phyloP scores from a whole-genome alignment of 2,329 filamentous ascomycete species.

The Phoma sp. region DNA sequence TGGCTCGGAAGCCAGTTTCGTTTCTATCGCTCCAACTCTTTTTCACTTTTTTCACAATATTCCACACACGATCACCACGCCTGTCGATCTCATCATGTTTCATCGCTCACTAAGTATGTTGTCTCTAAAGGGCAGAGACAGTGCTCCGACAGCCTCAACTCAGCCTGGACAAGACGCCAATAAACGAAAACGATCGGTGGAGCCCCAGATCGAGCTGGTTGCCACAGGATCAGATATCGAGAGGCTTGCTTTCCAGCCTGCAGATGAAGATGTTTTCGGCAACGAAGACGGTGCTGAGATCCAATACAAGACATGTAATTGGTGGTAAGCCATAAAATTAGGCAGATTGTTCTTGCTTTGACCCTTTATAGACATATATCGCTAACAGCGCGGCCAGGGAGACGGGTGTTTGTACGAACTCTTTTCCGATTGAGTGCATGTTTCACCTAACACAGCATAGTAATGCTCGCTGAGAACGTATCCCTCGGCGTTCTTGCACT shows the following conservation, averaged over 20 bases:
- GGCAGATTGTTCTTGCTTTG: not conserved
- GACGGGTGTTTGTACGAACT: slow-evolving; percentile 48
- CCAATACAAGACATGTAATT: slow-evolving; percentile 60
- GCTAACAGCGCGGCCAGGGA: slow-evolving; percentile 42
- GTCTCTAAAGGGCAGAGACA: not conserved
- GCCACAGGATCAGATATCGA: slow-evolving; percentile 18
- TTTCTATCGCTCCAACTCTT: not conserved
- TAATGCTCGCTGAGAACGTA: slow-evolving; percentile 67
- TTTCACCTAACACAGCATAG: slow-evolving; percentile 22
- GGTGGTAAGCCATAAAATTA: slow-evolving; percentile 48
- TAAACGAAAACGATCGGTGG: not conserved
- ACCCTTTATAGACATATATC: not conserved
- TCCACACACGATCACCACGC: not conserved
- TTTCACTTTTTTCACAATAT: not conserved
- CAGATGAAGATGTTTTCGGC: slow-evolving; percentile 28
- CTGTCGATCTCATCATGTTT: not conserved
- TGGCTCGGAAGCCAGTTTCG: not conserved
- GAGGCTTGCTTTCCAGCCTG: slow-evolving; percentile 6
- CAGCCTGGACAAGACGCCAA: not conserved
- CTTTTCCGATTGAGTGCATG: not conserved
- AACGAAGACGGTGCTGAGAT: slow-evolving; percentile 49
- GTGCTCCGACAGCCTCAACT: not conserved
- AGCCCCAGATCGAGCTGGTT: not conserved
- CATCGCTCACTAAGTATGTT: not conserved
- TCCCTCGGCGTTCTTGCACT: slow-evolving; percentile 64